A percentile compares a stretch with the other conserved stretches of the same genome.
phyloP scores from a whole-genome alignment of 1,284 basidiomycete species.

The Mycena citricolor region DNA sequence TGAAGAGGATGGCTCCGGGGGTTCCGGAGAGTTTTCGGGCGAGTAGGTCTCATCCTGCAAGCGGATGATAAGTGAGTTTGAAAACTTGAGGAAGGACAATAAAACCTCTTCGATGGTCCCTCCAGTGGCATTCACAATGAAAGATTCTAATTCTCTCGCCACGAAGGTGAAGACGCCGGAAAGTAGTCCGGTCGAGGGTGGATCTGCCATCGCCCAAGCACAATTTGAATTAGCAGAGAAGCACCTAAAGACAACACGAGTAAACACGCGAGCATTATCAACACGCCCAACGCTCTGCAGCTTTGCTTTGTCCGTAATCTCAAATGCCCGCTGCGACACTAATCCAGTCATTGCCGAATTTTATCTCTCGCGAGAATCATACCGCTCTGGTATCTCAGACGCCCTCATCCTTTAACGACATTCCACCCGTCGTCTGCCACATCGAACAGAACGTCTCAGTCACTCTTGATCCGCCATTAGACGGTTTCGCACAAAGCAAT shows the following conservation, averaged over 20 bases:
- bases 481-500: slow-evolving; percentile 51
- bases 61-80: no score
- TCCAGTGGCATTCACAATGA: slow-evolving; percentile 65
- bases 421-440: slow-evolving; percentile 77
- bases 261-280: no score
- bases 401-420: slow-evolving; percentile 76
- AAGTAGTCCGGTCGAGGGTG: slow-evolving; percentile 50
- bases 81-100: slow-evolving; percentile 3
- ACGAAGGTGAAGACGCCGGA: slow-evolving; percentile 68
- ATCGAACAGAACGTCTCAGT: slow-evolving; percentile 69
- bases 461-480: slow-evolving; percentile 64
- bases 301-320: no score
- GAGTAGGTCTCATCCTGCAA: slow-evolving; percentile 8
- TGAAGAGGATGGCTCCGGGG: slow-evolving; percentile 1
- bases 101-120: slow-evolving; percentile 29
- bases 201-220: no score
- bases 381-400: slow-evolving; percentile 66
- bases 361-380: slow-evolving; percentile 72
- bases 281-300: no score
- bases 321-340: slow-evolving; percentile 30
- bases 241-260: no score
- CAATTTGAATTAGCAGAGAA: no score
- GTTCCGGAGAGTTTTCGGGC: slow-evolving; percentile 21
- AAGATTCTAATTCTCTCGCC: slow-evolving; percentile 68
- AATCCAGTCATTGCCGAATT: slow-evolving; percentile 53